phyloP scores from a whole-genome alignment of 768 basidiomycete genomes.

The Cantharellus cinnabarinus region DNA sequence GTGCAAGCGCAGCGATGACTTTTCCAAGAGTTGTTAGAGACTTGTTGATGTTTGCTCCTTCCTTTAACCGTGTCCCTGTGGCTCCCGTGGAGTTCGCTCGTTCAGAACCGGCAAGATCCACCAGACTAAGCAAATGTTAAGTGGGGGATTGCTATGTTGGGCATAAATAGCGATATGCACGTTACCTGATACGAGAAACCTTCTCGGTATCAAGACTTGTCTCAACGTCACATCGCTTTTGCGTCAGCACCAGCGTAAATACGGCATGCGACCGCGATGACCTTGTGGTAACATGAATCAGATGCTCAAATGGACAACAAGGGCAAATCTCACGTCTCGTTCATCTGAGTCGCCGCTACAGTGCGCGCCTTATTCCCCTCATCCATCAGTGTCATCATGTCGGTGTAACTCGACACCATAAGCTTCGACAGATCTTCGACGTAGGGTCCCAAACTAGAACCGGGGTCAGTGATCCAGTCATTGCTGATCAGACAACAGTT shows the following conservation, averaged over 20 bases:
- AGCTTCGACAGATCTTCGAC: constrained; percentile 94
- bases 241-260: constrained; percentile 84
- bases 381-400: constrained; percentile 99
- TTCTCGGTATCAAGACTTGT: constrained; percentile 92
- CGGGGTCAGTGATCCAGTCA: not conserved
- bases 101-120: constrained; percentile 94
- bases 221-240: constrained; percentile 67
- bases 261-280: constrained; percentile 97
- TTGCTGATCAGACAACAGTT: not conserved
- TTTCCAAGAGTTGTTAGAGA: constrained; percentile 94
- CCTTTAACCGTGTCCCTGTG: constrained; percentile 86
- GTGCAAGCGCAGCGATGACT: constrained; percentile 80
- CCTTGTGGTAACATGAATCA: constrained; percentile 18
- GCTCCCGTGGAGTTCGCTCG: constrained; percentile 95
- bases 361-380: constrained; percentile 98
- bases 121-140: constrained; percentile 34
- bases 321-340: constrained; percentile 57
- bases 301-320: not conserved
- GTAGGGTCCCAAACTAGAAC: constrained; percentile 58
- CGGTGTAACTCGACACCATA: constrained; percentile 74
- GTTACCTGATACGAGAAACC: constrained; percentile 85
- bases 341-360: constrained; percentile 98
- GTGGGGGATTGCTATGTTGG: not conserved
- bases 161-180: constrained; percentile 9
- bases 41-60: constrained; percentile 98